A percentile compares a stretch with the other conserved stretches of the same genome.
Evolutionary conservation across 768 basidiomycete genomes (phyloP).

Genomic region (Agrocybe praecox): DNA sequence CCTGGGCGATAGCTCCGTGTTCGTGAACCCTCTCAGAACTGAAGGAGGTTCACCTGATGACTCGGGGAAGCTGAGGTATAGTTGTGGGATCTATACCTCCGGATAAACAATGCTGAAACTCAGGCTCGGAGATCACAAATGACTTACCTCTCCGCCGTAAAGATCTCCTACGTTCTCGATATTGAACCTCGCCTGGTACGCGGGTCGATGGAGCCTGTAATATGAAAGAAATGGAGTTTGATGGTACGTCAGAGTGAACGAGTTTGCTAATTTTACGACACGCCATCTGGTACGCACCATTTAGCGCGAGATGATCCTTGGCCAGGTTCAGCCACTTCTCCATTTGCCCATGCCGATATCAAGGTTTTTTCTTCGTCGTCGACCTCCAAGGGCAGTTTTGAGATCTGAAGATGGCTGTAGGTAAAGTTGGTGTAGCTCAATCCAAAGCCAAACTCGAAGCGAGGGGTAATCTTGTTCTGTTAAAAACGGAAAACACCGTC

Average conservation of each 20-base stretch:
- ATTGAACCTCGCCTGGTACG: slow-evolving; percentile 61
- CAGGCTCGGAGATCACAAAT: neutral
- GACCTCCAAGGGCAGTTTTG: slow-evolving; percentile 38
- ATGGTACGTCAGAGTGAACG: too few species aligned
- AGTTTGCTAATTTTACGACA: neutral
- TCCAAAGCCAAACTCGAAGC: slow-evolving; percentile 91
- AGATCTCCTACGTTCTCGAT: slow-evolving; percentile 66
- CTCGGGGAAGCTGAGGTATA: slow-evolving; percentile 71
- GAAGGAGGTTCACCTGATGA: slow-evolving; percentile 72
- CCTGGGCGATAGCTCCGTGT: slow-evolving; percentile 52
- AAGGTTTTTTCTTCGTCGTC: slow-evolving; percentile 37
- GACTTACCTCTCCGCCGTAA: slow-evolving; percentile 65
- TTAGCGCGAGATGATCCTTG: slow-evolving; percentile 63
- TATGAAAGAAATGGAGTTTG: neutral
- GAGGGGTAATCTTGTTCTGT: slow-evolving; percentile 71
- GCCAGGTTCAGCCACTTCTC: slow-evolving; percentile 52
- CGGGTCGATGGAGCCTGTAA: slow-evolving; percentile 56
- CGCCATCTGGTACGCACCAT: slow-evolving; percentile 38
- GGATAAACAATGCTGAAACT: neutral
- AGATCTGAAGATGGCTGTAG: slow-evolving; percentile 61
- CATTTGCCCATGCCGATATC: slow-evolving; percentile 57
- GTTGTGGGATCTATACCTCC: slow-evolving; percentile 59
- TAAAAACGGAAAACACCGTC: slow-evolving; percentile 14
- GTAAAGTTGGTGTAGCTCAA: slow-evolving; percentile 83
- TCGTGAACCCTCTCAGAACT: slow-evolving; percentile 69